These are phyloP conservation scores for Acacia crassicarpa DNA, from an alignment of 306 rosid species.

Conservation along the genomic window DNA sequence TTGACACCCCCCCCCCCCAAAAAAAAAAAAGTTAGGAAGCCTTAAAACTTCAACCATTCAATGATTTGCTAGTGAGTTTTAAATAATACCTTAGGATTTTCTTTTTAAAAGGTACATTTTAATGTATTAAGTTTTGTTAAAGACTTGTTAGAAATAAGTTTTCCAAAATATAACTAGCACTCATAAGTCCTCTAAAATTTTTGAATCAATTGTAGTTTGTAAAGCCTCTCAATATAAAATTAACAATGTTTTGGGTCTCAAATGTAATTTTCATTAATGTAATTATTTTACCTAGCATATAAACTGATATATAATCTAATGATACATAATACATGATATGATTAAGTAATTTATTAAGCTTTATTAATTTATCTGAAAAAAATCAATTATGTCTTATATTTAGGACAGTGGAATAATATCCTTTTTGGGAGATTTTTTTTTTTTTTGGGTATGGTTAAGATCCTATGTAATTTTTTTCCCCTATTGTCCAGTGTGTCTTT, in stretches of 20 bases:
- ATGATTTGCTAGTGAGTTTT: background rate
- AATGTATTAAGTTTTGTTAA: background rate
- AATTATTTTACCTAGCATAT: too few species aligned
- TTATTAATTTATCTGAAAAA: fast-evolving
- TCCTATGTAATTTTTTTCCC: too few species aligned
- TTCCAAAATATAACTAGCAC: background rate
- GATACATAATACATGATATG: too few species aligned
- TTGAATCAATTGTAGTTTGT: background rate
- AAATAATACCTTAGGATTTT: too few species aligned
- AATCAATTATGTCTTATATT: too few species aligned
- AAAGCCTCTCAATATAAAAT: background rate
- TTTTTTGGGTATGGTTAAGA: too few species aligned
- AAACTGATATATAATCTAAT: too few species aligned
- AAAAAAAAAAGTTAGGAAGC: too few species aligned
- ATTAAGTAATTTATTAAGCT: too few species aligned
- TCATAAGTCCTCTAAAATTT: background rate
- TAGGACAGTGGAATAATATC: background rate
- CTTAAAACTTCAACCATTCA: background rate
- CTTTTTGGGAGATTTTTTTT: background rate
- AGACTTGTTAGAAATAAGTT: background rate
- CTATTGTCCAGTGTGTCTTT: background rate
- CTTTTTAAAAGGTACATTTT: background rate
- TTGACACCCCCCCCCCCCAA: too few species aligned
- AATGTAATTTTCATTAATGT: background rate
- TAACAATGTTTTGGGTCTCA: background rate